Evolutionary conservation across 1,284 basidiomycete species (phyloP), one percentile per base, ranked within the genome.

Genomic region (Tremellales sp.): DNA sequence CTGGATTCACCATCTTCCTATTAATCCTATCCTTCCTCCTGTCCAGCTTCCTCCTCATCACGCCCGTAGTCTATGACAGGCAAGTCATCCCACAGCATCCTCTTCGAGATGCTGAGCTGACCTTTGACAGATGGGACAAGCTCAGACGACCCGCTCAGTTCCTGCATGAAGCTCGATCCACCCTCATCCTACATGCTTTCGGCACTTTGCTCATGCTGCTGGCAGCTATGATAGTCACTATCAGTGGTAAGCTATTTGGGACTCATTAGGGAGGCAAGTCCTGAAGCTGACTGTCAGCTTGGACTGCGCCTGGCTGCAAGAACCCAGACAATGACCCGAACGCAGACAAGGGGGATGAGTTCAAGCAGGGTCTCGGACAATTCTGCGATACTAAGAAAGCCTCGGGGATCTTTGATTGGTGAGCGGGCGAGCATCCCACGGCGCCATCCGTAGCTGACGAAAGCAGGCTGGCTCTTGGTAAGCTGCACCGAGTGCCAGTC

Each of bases 321-420:
- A 78, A 92, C 58, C 69, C 86, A 0, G 75, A 77, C 43, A 80
- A 85, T 11, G 87, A 89, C 59, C 87, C 87, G 1, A 77, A 87
- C 64, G 80, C 82, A 2, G 77, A 77, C 23, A 78, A 81, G n/a
- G 87, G 87, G 8, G 79, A 84, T 43, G 79, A 75, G 48, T 94
- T 85, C 70, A 81, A 80, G 60, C 78, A 78, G 11, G 87, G 77
- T 6, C 76, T 94, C 5, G 69, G 78, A 11, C 82, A 84, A 1
- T 93, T 87, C 86, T 94, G 90, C 72, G 82, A 78, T 55, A 92
- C 90, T 6, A 92, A 93, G 76, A 89, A 89, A 64, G 89, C 90
- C 3, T 86, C 81, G 0, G 81, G 82, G 6, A 81, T 91, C 46
- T 92, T 94, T 73, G 85, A 90, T 67, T 92, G 89, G 90, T 70